A percentile compares a stretch with the other conserved stretches of the same genome.
phyloP scores from a whole-genome alignment of 441 rosid genomes.

The Biscutella laevigata region DNA sequence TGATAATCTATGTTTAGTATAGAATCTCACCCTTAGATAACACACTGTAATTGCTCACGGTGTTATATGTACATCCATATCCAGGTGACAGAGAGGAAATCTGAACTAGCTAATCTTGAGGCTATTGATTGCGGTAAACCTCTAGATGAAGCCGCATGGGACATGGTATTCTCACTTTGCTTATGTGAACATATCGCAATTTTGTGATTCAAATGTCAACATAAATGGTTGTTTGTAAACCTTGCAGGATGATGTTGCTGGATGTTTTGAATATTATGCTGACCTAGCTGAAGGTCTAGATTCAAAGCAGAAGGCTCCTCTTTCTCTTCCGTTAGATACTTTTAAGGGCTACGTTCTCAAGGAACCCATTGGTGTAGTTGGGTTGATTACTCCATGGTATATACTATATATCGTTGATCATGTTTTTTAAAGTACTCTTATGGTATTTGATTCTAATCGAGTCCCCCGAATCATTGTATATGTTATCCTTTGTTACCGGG shows the following conservation, averaged over 20 bases:
- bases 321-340: constrained; percentile 74
- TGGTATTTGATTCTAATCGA: no score
- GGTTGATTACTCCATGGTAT: constrained; percentile 31
- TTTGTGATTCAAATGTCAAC: constrained; percentile 4
- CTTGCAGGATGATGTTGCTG: constrained; percentile 89
- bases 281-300: constrained; percentile 93
- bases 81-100: constrained; percentile 74
- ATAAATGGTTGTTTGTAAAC: constrained; percentile 13
- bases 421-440: no score
- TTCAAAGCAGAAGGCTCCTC: constrained; percentile 75
- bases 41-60: not conserved
- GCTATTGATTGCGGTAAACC: constrained; percentile 88
- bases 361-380: constrained; percentile 96
- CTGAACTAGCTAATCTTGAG: constrained; percentile 76
- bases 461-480: not conserved
- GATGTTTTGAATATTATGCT: constrained; percentile 88
- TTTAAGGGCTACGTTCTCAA: constrained; percentile 66
- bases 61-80: constrained; percentile 10
- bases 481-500: not conserved
- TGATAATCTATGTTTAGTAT: not conserved
- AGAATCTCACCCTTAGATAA: not conserved
- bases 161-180: constrained; percentile 48
- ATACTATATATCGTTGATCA: constrained; percentile 21
- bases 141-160: constrained; percentile 86
- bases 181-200: not conserved